A percentile compares a stretch with the other conserved stretches of the same genome.
Evolutionary conservation across 371 early-diverging fungal species (phyloP).

Genomic region (Choanephora cucurbitarum): DNA sequence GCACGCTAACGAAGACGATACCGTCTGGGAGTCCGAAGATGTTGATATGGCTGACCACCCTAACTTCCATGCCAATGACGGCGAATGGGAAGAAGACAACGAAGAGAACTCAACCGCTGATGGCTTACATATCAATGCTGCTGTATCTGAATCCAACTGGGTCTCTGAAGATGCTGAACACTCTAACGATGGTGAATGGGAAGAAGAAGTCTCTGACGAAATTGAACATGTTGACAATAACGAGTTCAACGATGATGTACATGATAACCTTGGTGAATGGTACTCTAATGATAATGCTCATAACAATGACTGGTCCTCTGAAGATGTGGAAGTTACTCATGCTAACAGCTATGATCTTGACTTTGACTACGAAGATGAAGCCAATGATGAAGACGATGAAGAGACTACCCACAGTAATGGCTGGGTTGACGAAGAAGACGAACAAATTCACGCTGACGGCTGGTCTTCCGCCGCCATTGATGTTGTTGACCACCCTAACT

Average conservation of each 20-base stretch:
- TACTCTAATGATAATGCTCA: slow-evolving; percentile 12
- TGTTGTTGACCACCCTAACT: neutral
- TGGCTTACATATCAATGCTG: slow-evolving; percentile 9
- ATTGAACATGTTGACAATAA: neutral
- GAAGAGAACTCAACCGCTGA: slow-evolving; percentile 28
- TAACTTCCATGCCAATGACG: neutral
- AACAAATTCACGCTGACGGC: slow-evolving; percentile 6
- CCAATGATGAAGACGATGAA: slow-evolving; percentile 1
- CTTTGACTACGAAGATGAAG: slow-evolving; percentile 6
- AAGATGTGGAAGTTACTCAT: slow-evolving; percentile 14
- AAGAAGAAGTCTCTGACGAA: slow-evolving; percentile 17
- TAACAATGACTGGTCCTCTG: slow-evolving; percentile 16
- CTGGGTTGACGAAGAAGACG: slow-evolving; percentile 5
- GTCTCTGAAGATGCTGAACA: slow-evolving; percentile 16
- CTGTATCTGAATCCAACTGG: slow-evolving; percentile 18
- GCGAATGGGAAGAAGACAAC: slow-evolving; percentile 16
- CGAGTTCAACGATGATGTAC: neutral
- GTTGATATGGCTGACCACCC: slow-evolving; percentile 1
- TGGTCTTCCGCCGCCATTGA: slow-evolving; percentile 10
- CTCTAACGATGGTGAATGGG: slow-evolving; percentile 26
- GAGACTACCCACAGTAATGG: neutral
- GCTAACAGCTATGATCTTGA: slow-evolving; percentile 2
- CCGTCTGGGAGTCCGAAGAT: slow-evolving; percentile 18
- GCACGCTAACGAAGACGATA: slow-evolving; percentile 4
- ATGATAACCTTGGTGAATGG: slow-evolving; percentile 13